phyloP scores from a whole-genome alignment of 2,329 filamentous ascomycete genomes.

The Diplodia sapinea region DNA sequence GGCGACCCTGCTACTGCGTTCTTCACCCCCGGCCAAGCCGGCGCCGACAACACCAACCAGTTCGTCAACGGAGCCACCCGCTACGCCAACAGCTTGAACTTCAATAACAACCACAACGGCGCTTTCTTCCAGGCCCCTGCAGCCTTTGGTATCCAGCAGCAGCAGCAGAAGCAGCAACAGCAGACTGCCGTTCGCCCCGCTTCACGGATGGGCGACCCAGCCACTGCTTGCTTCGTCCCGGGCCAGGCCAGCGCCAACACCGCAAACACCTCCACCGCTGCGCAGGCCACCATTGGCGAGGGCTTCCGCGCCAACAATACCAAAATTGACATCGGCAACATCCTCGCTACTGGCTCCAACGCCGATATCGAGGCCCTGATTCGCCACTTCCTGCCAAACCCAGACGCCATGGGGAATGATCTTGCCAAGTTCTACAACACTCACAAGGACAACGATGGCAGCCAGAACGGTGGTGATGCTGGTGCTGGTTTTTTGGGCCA shows the following conservation, averaged over 20 bases:
- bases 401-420: background rate
- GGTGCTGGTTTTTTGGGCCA: background rate
- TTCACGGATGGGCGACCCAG: conserved; percentile 8
- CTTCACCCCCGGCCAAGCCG: background rate
- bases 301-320: background rate
- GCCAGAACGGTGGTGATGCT: background rate
- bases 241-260: background rate
- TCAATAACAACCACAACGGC: too few relatives aligned
- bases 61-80: too few relatives aligned
- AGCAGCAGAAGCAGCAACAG: background rate
- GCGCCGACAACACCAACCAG: background rate
- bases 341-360: background rate
- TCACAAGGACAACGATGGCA: background rate
- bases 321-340: background rate
- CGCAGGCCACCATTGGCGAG: background rate
- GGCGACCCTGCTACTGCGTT: conserved; percentile 9
- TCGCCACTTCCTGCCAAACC: background rate
- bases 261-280: background rate
- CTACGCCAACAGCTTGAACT: too few relatives aligned
- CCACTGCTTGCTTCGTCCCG: conserved; percentile 3
- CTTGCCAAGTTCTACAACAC: background rate
- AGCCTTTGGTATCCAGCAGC: background rate
- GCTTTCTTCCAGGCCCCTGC: background rate
- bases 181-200: background rate
- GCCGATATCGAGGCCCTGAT: background rate